These are phyloP conservation scores for Hanseniaspora guilliermondii DNA, from an alignment of 805 yeast species.

Conservation along the genomic window DNA sequence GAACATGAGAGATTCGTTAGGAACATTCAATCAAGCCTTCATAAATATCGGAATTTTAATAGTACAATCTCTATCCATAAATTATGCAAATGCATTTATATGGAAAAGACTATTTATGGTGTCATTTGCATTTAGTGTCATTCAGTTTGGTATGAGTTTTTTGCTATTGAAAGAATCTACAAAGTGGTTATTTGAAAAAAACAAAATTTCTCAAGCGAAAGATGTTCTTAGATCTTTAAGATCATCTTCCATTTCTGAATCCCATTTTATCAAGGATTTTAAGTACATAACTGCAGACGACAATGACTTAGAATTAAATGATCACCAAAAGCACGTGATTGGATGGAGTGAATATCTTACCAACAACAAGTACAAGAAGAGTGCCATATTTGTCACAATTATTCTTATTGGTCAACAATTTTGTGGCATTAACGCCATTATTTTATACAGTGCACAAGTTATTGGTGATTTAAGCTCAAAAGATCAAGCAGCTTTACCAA, in stretches of 20 bases:
- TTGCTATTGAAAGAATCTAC: constrained; percentile 60
- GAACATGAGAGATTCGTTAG: constrained; percentile 59
- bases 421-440: constrained; percentile 83
- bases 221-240: constrained; percentile 29
- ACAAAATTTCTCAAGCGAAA: constrained; percentile 32
- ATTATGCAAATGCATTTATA: constrained; percentile 47
- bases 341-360: constrained; percentile 35
- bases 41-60: constrained; percentile 73
- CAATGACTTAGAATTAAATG: not conserved
- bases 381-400: constrained; percentile 55
- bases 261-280: constrained; percentile 20
- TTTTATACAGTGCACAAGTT: constrained; percentile 85
- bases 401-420: constrained; percentile 79
- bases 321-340: constrained; percentile 14
- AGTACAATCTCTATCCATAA: constrained; percentile 63
- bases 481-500: constrained; percentile 32
- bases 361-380: constrained; percentile 39
- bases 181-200: constrained; percentile 48
- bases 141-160: constrained; percentile 35
- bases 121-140: constrained; percentile 44
- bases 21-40: constrained; percentile 80
- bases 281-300: not conserved
- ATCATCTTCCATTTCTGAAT: constrained; percentile 24
- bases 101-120: constrained; percentile 67
- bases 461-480: constrained; percentile 42